Evolutionary conservation across 306 rosid species (phyloP).

Genomic region (Pterocarpus macrocarpus): DNA sequence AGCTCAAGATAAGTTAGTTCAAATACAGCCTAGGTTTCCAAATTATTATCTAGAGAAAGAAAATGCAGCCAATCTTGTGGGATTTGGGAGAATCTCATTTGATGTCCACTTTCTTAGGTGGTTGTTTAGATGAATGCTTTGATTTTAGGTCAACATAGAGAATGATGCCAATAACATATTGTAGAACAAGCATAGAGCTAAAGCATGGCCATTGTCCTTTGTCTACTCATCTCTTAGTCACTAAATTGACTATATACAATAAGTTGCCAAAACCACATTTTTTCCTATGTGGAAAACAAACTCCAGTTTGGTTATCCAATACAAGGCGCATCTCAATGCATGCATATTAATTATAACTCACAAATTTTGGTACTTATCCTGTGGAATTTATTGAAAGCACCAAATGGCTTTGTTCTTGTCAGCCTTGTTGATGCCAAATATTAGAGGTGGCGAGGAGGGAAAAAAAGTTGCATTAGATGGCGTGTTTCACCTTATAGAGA

Average conservation of each 20-base stretch:
- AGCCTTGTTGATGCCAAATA: constrained; percentile 30
- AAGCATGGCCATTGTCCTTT: background rate
- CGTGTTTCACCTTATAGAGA: background rate
- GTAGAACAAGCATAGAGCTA: background rate
- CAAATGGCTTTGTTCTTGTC: constrained; percentile 34
- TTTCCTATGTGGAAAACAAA: constrained; percentile 24
- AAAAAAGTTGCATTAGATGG: background rate
- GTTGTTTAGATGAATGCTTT: background rate
- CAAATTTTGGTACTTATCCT: background rate
- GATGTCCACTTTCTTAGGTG: too few relatives aligned
- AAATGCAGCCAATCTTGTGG: too few relatives aligned
- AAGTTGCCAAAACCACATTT: background rate
- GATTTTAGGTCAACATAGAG: background rate
- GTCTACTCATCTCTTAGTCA: background rate
- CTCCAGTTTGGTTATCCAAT: background rate
- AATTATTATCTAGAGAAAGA: too few relatives aligned
- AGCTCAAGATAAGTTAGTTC: too few relatives aligned
- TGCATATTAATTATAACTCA: background rate
- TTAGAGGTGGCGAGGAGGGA: background rate
- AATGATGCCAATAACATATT: background rate
- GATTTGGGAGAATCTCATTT: too few relatives aligned
- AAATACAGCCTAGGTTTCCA: too few relatives aligned
- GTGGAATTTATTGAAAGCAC: constrained; percentile 40
- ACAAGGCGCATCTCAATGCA: background rate
- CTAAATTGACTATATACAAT: background rate